phyloP scores from a whole-genome alignment of 2,329 filamentous ascomycete species.

The Amauroascus verrucosus region DNA sequence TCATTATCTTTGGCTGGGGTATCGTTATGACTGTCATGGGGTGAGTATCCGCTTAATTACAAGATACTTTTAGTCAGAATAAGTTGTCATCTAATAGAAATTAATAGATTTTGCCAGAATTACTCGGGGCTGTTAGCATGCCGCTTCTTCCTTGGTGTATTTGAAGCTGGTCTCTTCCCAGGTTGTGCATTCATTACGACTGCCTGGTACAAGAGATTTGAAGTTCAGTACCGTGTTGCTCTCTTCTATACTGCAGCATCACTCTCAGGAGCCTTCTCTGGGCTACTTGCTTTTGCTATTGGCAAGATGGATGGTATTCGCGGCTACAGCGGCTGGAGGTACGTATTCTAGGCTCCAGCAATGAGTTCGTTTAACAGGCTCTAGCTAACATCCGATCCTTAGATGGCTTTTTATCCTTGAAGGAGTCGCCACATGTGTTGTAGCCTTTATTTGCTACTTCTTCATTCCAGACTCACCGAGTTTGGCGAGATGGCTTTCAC shows the following conservation, averaged over 20 bases:
- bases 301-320: slow-evolving; percentile 45
- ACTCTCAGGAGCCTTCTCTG: slow-evolving; percentile 36
- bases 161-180: slow-evolving; percentile 55
- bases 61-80: background rate
- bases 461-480: slow-evolving; percentile 64
- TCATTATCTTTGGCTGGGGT: slow-evolving; percentile 31
- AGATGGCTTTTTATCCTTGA: slow-evolving; percentile 50
- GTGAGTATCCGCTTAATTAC: background rate
- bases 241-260: slow-evolving; percentile 23
- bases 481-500: slow-evolving; percentile 58
- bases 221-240: slow-evolving; percentile 22
- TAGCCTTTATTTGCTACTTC: slow-evolving; percentile 53
- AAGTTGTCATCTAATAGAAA: background rate
- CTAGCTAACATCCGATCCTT: background rate
- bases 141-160: slow-evolving; percentile 51
- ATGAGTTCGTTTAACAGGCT: background rate
- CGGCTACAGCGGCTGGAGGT: slow-evolving; percentile 46
- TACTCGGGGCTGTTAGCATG: slow-evolving; percentile 50
- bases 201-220: slow-evolving; percentile 11
- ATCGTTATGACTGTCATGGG: slow-evolving; percentile 7
- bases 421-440: slow-evolving; percentile 52
- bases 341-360: background rate
- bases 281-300: slow-evolving; percentile 46
- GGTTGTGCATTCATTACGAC: slow-evolving; percentile 28
- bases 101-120: slow-evolving; percentile 25